Conservation (phyloP, 768 basidiomycete genomes). For the Goffeauzyma gilvescens region DNA sequence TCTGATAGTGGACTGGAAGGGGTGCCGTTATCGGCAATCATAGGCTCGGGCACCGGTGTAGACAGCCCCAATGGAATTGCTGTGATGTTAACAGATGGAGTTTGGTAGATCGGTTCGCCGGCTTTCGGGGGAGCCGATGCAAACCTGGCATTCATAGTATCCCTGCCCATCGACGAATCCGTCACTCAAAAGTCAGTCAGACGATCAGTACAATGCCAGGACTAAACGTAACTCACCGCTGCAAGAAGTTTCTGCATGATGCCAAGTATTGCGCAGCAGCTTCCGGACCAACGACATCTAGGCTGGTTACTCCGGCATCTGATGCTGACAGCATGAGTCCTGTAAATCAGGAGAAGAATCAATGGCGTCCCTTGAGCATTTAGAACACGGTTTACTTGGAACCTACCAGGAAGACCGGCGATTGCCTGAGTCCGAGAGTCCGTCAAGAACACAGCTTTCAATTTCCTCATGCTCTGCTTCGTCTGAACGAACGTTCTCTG, state of each 20-base stretch:
- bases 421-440: conserved; percentile 41
- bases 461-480: conserved; percentile 45
- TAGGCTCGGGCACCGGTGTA: no score
- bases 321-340: conserved; percentile 59
- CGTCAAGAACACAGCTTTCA: conserved; percentile 54
- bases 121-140: no score
- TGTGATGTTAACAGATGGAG: no score
- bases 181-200: neutral
- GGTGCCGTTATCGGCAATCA: no score
- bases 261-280: conserved; percentile 42
- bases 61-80: no score
- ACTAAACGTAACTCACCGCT: conserved; percentile 38
- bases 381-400: neutral
- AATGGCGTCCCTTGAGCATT: neutral
- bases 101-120: no score
- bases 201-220: neutral
- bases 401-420: conserved; percentile 55
- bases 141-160: no score
- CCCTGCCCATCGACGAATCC: no score
- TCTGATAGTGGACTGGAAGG: no score
- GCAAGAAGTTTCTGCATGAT: conserved; percentile 39
- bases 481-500: conserved; percentile 56
- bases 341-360: conserved; percentile 18
- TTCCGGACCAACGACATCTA: conserved; percentile 53
- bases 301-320: conserved; percentile 43